Conservation (phyloP, 306 rosid species). For the Macrotyloma uniflorum region DNA sequence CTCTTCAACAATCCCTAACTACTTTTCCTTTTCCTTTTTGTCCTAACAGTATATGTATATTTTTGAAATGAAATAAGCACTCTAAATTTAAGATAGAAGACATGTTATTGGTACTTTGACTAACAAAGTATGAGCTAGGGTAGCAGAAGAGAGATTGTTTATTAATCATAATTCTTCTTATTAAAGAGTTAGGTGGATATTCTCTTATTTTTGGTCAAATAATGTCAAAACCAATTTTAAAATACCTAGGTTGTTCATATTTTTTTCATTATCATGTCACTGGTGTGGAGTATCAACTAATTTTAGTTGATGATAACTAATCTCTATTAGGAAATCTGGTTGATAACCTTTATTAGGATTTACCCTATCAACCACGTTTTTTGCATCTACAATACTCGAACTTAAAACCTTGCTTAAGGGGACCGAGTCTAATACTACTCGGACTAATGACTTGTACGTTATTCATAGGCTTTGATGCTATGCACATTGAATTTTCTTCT, state of each 20-base stretch:
- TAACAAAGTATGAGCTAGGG: not conserved
- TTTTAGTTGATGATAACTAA: too few species aligned
- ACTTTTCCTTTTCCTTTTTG: not conserved
- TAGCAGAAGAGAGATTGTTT: not conserved
- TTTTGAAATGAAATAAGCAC: conserved; percentile 17
- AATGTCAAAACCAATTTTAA: not conserved
- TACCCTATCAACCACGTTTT: too few species aligned
- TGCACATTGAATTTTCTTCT: conserved; percentile 11
- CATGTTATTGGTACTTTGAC: conserved; percentile 8
- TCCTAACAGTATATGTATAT: not conserved
- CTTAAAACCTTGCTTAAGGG: too few species aligned
- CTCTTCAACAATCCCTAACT: not conserved
- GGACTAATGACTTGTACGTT: too few species aligned
- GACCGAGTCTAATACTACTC: too few species aligned
- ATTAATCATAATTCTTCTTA: conserved; percentile 13
- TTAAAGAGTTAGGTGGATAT: conserved; percentile 8
- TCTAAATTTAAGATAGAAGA: not conserved
- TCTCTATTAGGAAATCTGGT: too few species aligned
- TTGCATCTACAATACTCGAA: too few species aligned
- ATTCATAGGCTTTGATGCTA: conserved; percentile 5
- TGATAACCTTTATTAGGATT: too few species aligned
- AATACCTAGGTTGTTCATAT: not conserved
- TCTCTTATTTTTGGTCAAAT: not conserved
- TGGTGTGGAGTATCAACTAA: too few species aligned
- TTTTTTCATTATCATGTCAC: too few species aligned